Evolutionary conservation across 1,284 basidiomycete genomes (phyloP), one percentile per base, ranked within the genome.

Genomic region (Trichosporon ovoides): DNA sequence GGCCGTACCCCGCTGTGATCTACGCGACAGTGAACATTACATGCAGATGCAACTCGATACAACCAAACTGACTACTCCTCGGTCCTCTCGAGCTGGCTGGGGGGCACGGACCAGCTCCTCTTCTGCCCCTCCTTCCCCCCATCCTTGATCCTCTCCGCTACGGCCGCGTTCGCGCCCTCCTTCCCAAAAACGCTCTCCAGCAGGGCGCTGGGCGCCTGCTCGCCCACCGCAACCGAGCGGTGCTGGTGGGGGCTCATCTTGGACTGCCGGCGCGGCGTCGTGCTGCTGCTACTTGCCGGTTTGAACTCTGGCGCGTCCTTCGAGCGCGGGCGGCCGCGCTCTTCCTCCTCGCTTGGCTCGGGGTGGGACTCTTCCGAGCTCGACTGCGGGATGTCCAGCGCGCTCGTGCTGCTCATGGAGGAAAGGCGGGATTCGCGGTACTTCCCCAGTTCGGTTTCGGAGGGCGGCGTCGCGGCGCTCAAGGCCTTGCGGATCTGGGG

Each of bases 271-370:
- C 40, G 40, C 22, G 49, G 28, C 36, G 50, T n/a, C n/a, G 36
- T 18, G 12, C 22, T n/a, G 24, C 33, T 20, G 16, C 13, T 7
- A 22, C 19, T 2, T 19, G 37, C 7, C 14, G 22, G n/a, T n/a
- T n/a, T n/a, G 22, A 16, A 22, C 16, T 38, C 16, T 14, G 14
- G 51, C 14, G 36, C 37, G 0, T 68, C 69, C 49, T 68, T 71
- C 19, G 62, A 65, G 43, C 73, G 63, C 19, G 68, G 60, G 36
- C 73, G 57, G 18, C 72, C 71, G 20, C 70, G 58, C 35, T 69
- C 64, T 43, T 60, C 59, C 40, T 65, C 62, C n/a, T n/a, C n/a
- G n/a, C n/a, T n/a, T 7, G 50, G 18, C 11, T 55, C 61, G 18
- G 34, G 34, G 48, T 40, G 55, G 20, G 16, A 5, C 20, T 28